Percentiles rank a stretch among this genome's conserved stretches.
phyloP scores from a whole-genome alignment of 225 moss, liverwort and hornwort species.

The Sphagnum contortum region DNA sequence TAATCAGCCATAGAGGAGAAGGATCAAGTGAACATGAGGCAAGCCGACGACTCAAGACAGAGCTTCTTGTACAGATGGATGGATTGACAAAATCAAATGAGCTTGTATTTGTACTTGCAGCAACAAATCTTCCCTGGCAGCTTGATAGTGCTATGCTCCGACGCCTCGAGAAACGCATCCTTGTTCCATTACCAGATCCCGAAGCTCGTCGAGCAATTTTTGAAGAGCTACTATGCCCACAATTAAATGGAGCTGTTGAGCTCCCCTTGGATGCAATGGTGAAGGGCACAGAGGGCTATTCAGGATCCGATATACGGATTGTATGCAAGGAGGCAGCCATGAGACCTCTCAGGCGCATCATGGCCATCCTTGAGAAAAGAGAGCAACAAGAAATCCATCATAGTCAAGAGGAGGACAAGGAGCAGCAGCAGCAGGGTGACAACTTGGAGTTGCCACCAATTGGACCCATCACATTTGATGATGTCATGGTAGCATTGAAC shows the following conservation, averaged over 20 bases:
- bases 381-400: not conserved
- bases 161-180: conserved; percentile 87
- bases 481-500: conserved; percentile 57
- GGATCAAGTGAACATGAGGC: conserved; percentile 94
- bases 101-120: conserved; percentile 78
- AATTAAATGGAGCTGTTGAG: conserved; percentile 10
- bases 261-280: conserved; percentile 59
- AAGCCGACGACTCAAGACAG: conserved; percentile 86
- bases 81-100: conserved; percentile 73
- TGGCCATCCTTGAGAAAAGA: conserved; percentile 55
- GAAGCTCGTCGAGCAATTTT: conserved; percentile 74
- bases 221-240: conserved; percentile 19
- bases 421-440: not conserved
- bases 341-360: conserved; percentile 78
- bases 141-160: conserved; percentile 90
- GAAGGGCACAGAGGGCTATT: conserved; percentile 75
- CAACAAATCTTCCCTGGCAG: conserved; percentile 93
- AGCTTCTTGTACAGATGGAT: conserved; percentile 96
- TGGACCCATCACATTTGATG: conserved; percentile 64
- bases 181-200: conserved; percentile 79
- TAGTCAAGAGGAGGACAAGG: too few species aligned
- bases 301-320: conserved; percentile 90
- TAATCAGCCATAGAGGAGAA: conserved; percentile 87
- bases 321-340: conserved; percentile 98
- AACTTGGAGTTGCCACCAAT: conserved; percentile 35